Evolutionary conservation across 139 green algal species (phyloP), one percentile per base, ranked within the genome.

Genomic region (Trebouxia sp.): DNA sequence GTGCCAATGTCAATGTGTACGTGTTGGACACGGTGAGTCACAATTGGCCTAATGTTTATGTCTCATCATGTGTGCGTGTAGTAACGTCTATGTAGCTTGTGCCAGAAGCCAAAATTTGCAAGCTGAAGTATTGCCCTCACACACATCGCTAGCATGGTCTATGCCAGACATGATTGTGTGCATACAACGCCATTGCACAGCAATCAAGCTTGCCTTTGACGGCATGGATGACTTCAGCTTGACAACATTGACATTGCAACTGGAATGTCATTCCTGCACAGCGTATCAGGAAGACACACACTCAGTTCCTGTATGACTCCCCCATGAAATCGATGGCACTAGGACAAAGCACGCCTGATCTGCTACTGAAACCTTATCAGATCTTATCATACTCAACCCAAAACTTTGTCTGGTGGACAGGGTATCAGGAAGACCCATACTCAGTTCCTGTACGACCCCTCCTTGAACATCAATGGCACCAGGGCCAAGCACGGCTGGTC

Each of bases 1-100:
- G 89, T 8, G 86, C 75, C 6, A 89, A 87, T 14, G 87, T 96
- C 17, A 85, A 94, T 30, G 88, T 90, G 7, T 96, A 96, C 80
- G 62, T 96, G 4, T 45, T 96, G 24, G 92, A 96, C 85, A 95
- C 91, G 75, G 81, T 85, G 8, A 22, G 56, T 53, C 35, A 35
- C 14, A 42, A 24, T n/a, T 32, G n/a, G n/a, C n/a, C n/a, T n/a
- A n/a, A n/a, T n/a, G n/a, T n/a, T n/a, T n/a, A n/a, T n/a, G n/a
- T 58, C 48, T 58, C 15, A 14, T n/a, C 15, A 58, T 58, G 48
- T 17, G 14, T n/a, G n/a, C n/a, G n/a, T n/a, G n/a, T n/a, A n/a
- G n/a, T n/a, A n/a, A n/a, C n/a, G n/a, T n/a, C n/a, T n/a, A n/a
- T n/a, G n/a, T n/a, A n/a, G n/a, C n/a, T n/a, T n/a, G n/a, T n/a